These are phyloP conservation scores for Tulasnella sp. DNA, from an alignment of 768 basidiomycete species.

Conservation along the genomic window DNA sequence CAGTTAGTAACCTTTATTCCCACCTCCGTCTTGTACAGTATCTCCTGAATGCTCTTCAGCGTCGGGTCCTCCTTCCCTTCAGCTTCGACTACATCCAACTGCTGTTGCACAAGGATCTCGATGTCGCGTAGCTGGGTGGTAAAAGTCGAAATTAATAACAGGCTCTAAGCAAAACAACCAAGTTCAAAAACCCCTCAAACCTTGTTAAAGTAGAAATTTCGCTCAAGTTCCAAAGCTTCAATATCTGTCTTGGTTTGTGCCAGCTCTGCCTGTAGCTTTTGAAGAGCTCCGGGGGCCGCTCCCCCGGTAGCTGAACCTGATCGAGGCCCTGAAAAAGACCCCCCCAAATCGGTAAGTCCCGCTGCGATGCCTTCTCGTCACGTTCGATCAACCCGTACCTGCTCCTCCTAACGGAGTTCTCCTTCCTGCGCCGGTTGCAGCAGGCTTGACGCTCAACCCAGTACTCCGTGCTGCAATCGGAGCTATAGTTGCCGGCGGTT, in stretches of 20 bases:
- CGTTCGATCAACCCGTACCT: background rate
- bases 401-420: slow-evolving; percentile 22
- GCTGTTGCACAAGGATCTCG: slow-evolving; percentile 84
- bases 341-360: background rate
- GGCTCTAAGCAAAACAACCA: background rate
- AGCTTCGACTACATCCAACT: slow-evolving; percentile 54
- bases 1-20: background rate
- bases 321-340: slow-evolving; percentile 3
- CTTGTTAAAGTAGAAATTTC: slow-evolving; percentile 98
- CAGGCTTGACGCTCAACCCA: background rate
- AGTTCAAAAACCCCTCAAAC: slow-evolving; percentile 35
- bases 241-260: slow-evolving; percentile 73
- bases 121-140: slow-evolving; percentile 76
- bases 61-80: slow-evolving; percentile 51
- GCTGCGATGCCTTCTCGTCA: background rate
- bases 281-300: slow-evolving; percentile 29
- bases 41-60: slow-evolving; percentile 77
- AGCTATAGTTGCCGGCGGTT: slow-evolving; percentile 70
- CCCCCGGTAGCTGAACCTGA: slow-evolving; percentile 34
- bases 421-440: background rate
- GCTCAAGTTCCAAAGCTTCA: slow-evolving; percentile 91
- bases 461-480: slow-evolving; percentile 38
- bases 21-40: slow-evolving; percentile 52
- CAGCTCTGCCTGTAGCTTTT: slow-evolving; percentile 62
- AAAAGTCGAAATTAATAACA: slow-evolving; percentile 1